These are phyloP conservation scores for Colletotrichum somersetense DNA, from an alignment of 2,329 filamentous ascomycete species.

Conservation along the genomic window DNA sequence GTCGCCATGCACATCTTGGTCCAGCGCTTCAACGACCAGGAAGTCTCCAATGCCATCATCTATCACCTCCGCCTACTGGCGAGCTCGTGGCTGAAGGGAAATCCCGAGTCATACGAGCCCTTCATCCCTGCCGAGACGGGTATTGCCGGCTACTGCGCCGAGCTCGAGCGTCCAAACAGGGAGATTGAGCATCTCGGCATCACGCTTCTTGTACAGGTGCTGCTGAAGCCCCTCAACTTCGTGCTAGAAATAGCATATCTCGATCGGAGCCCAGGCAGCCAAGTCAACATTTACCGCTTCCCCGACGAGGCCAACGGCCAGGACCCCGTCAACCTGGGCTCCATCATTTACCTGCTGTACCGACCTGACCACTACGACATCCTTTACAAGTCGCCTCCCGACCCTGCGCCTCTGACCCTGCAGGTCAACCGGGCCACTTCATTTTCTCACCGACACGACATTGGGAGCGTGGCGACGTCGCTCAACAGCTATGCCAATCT, in stretches of 20 bases:
- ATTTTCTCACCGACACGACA: conserved; percentile 60
- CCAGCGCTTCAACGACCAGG: conserved; percentile 79
- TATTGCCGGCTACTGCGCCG: conserved; percentile 76
- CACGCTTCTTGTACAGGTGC: conserved; percentile 79
- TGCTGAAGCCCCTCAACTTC: conserved; percentile 83
- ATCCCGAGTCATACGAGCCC: conserved; percentile 75
- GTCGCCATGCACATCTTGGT: conserved; percentile 67
- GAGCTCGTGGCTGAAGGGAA: conserved; percentile 84
- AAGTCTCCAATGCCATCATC: conserved; percentile 79
- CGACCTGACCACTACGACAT: conserved; percentile 93
- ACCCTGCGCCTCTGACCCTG: conserved; percentile 52
- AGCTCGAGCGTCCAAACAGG: conserved; percentile 79
- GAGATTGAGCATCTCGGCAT: conserved; percentile 96
- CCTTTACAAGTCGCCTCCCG: conserved; percentile 73
- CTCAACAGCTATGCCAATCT: conserved; percentile 58
- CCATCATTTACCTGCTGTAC: conserved; percentile 71
- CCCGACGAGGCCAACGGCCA: conserved; percentile 65
- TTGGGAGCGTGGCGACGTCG: conserved; percentile 55
- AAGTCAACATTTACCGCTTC: conserved; percentile 79
- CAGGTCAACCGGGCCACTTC: conserved; percentile 67
- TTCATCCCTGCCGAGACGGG: conserved; percentile 74
- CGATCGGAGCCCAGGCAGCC: conserved; percentile 82
- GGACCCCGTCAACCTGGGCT: conserved; percentile 58
- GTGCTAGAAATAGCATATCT: conserved; percentile 91
- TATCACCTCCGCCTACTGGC: conserved; percentile 88